These are phyloP conservation scores for Fusarium sp. DNA, from an alignment of 2,329 filamentous ascomycete species.

Conservation along the genomic window DNA sequence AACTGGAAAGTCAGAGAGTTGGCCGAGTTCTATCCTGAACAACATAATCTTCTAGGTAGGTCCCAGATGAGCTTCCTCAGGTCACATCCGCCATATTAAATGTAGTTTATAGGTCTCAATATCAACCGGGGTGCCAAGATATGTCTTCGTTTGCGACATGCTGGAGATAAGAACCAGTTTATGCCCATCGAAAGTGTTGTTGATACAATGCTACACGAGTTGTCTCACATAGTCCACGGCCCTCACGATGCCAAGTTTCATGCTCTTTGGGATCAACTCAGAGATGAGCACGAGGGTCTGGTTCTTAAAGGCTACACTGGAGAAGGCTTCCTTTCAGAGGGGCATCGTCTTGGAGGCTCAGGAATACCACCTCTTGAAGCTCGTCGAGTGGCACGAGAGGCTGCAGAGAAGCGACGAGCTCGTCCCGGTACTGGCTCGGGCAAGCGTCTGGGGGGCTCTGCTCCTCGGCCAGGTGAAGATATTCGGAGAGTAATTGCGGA, in stretches of 20 bases:
- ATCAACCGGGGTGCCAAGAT: constrained; percentile 81
- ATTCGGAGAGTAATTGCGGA: constrained; percentile 77
- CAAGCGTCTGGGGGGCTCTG: constrained; percentile 74
- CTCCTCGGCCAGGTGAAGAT: constrained; percentile 65
- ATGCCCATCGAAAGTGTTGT: constrained; percentile 81
- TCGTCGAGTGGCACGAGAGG: constrained; percentile 75
- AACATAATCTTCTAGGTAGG: constrained; percentile 80
- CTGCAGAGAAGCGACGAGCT: constrained; percentile 74
- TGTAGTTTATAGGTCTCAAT: constrained; percentile 70
- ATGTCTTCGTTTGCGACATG: constrained; percentile 81
- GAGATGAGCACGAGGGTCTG: constrained; percentile 83
- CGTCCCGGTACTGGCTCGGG: constrained; percentile 72
- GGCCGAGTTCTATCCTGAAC: constrained; percentile 84
- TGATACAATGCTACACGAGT: constrained; percentile 94
- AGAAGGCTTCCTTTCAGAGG: constrained; percentile 84
- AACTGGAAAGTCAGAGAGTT: constrained; percentile 82
- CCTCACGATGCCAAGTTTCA: constrained; percentile 87
- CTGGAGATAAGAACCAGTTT: constrained; percentile 79
- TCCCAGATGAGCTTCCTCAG: constrained; percentile 39
- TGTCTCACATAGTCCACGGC: constrained; percentile 86
- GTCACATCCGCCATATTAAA: not conserved
- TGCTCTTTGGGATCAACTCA: constrained; percentile 86
- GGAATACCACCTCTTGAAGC: constrained; percentile 77
- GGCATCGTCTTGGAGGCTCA: constrained; percentile 75
- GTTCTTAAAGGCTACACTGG: constrained; percentile 86